These are phyloP conservation scores for Wickerhamiella galacta DNA, from an alignment of 805 yeast genomes.

Conservation along the genomic window DNA sequence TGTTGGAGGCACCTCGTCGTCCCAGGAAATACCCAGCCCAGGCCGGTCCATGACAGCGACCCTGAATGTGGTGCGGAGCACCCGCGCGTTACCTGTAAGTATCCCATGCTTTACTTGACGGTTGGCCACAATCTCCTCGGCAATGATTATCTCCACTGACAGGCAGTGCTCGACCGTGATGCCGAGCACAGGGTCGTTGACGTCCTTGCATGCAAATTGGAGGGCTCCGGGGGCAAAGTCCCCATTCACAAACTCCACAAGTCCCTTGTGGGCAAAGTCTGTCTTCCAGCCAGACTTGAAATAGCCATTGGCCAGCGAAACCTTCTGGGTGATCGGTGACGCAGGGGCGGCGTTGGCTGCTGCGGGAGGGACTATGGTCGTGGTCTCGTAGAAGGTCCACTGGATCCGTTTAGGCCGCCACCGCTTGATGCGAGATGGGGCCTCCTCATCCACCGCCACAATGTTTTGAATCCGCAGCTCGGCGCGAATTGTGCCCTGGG, in stretches of 20 bases:
- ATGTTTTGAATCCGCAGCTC: conserved; percentile 56
- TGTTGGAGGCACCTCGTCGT: conserved; percentile 96
- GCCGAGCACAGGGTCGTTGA: conserved; percentile 69
- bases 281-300: conserved; percentile 89
- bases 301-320: conserved; percentile 64
- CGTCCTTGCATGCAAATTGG: conserved; percentile 22
- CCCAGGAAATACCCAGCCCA: conserved; percentile 96
- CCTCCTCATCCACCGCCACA: conserved; percentile 9
- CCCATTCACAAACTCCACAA: conserved; percentile 39
- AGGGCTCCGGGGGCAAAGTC: conserved; percentile 19
- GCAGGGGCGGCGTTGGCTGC: conserved; percentile 1
- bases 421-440: conserved; percentile 24
- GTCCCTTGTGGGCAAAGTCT: conserved; percentile 65
- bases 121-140: conserved; percentile 45
- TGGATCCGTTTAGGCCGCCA: conserved; percentile 86
- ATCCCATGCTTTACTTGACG: conserved; percentile 20
- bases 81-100: conserved; percentile 83
- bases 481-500: conserved; percentile 69
- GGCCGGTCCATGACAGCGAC: conserved; percentile 72
- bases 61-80: conserved; percentile 85
- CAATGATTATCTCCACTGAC: conserved; percentile 79
- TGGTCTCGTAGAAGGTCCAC: conserved; percentile 79
- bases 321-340: conserved; percentile 39
- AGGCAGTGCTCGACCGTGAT: conserved; percentile 58
- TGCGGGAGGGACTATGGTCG: conserved; percentile 16